These are phyloP conservation scores for Ascosphaera apis DNA, from an alignment of 2,329 filamentous ascomycete genomes.

Conservation along the genomic window DNA sequence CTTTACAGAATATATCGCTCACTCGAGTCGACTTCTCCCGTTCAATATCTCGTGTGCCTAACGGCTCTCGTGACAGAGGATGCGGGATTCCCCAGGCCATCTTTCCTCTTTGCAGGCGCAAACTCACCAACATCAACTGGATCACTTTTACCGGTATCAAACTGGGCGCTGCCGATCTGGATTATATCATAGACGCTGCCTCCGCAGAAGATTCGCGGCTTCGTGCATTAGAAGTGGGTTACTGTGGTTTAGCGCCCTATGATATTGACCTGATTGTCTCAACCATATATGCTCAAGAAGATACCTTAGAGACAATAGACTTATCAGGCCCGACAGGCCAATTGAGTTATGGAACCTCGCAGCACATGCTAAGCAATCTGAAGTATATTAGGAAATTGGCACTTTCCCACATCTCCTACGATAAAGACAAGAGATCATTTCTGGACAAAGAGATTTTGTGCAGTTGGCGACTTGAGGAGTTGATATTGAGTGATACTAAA, in stretches of 20 bases:
- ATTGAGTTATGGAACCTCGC: conserved; percentile 39
- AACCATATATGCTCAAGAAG: conserved; percentile 39
- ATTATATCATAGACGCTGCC: conserved; percentile 42
- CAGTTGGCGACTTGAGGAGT: conserved; percentile 42
- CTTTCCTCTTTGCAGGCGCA: conserved; percentile 41
- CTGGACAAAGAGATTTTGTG: conserved; percentile 25
- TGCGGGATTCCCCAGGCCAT: conserved; percentile 48
- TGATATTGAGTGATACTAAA: conserved; percentile 39
- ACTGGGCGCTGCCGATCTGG: conserved; percentile 47
- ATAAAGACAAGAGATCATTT: conserved; percentile 19
- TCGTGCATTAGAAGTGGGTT: conserved; percentile 42
- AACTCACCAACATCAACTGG: conserved; percentile 49
- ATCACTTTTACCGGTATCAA: conserved; percentile 44
- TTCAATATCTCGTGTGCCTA: conserved; percentile 33
- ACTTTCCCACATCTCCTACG: conserved; percentile 38
- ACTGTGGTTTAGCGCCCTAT: conserved; percentile 31
- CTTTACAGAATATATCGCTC: conserved; percentile 39
- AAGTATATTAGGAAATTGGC: conserved; percentile 42
- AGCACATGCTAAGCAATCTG: conserved; percentile 43
- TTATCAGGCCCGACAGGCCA: conserved; percentile 44
- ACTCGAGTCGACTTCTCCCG: conserved; percentile 42
- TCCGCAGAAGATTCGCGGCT: conserved; percentile 41
- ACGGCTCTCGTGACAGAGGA: conserved; percentile 32
- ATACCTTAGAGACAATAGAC: conserved; percentile 42
- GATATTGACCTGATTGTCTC: conserved; percentile 36